Base-by-base conservation (phyloP, 164 flowering plant species). In the Piper longum region DNA sequence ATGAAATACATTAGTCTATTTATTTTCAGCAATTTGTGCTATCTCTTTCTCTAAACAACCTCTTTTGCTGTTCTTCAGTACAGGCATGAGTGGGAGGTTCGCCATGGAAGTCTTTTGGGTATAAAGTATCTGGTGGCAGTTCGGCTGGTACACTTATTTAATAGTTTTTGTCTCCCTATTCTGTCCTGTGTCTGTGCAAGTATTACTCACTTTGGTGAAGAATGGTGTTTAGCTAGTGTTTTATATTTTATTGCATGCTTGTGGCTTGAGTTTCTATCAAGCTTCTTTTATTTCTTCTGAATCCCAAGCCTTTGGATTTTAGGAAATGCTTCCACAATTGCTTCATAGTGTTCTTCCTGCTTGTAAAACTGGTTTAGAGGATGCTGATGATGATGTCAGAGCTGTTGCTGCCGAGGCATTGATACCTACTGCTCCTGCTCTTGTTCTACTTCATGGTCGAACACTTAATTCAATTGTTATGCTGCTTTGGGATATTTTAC, bases 401-500 rank as follows among this genome's bases (percentile, higher is more conserved):
- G 99, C 99, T 41, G 99, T 95, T 70, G 96, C 99, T 65, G 99
- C 99, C 8, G 99, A 95, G 64, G 96, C 99, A 68, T 69, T 95
- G 59, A 78, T 95, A 78, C 99, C 99, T 7, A 68, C 97, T 70
- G 91, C 93, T 5, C 67, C 83, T 66, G 71, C 91, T 63, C 80
- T 95, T 67, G 96, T 87, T 70, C 77, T 87, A 71, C 71, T 80
- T 17, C 76, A 81, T 63, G 91, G 85, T 59, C 78, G 76, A 67
- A 73, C 76, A 16, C 75, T 95, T 78, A 86, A 85, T 72, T 78
- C 85, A 2, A 87, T 95, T 67, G 83, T 91, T 63, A 91, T 95
- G 96, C 78, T 95, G 52, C 88, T 95, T 18, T 95, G 99, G 99
- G 97, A 95, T 80, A 91, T 95, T 59, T 75, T 95, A 66, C 99